A percentile compares a stretch with the other conserved stretches of the same genome.
Conservation (phyloP, 768 basidiomycete genomes). For the Leccinum subtestaceum region DNA sequence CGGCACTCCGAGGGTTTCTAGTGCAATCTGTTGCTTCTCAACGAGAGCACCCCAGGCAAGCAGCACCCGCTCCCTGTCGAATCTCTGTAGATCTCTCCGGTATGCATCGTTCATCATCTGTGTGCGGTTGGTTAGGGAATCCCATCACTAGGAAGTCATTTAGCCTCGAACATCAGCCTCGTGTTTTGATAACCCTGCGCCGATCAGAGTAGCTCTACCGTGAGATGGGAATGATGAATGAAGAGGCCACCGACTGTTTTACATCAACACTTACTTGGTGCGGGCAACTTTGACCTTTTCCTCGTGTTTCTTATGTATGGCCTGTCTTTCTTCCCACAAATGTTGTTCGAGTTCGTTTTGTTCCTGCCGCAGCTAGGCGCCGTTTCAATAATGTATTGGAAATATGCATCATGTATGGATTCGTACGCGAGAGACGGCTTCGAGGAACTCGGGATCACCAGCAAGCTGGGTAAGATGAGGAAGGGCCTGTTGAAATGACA, state of each 20-base stretch:
- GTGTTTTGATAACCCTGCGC: constrained; percentile 60
- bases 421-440: constrained; percentile 50
- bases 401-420: constrained; percentile 1
- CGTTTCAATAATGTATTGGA: constrained; percentile 7
- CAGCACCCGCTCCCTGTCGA: constrained; percentile 67
- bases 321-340: constrained; percentile 64
- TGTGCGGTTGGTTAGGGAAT: constrained; percentile 16
- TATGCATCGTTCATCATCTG: constrained; percentile 68
- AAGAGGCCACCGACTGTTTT: neutral
- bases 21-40: constrained; percentile 61
- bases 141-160: constrained; percentile 2
- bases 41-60: constrained; percentile 78
- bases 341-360: constrained; percentile 67
- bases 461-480: constrained; percentile 61
- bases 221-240: constrained; percentile 2
- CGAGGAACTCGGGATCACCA: constrained; percentile 50
- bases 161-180: constrained; percentile 43
- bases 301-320: constrained; percentile 62
- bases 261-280: constrained; percentile 50
- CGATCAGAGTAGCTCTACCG: constrained; percentile 64
- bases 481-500: constrained; percentile 70
- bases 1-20: constrained; percentile 63
- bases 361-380: constrained; percentile 60
- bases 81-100: constrained; percentile 60
- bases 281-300: constrained; percentile 67